Evolutionary conservation across 2,329 filamentous ascomycete genomes (phyloP), one percentile per base, ranked within the genome.

Genomic region (Fusarium oligoseptatum): DNA sequence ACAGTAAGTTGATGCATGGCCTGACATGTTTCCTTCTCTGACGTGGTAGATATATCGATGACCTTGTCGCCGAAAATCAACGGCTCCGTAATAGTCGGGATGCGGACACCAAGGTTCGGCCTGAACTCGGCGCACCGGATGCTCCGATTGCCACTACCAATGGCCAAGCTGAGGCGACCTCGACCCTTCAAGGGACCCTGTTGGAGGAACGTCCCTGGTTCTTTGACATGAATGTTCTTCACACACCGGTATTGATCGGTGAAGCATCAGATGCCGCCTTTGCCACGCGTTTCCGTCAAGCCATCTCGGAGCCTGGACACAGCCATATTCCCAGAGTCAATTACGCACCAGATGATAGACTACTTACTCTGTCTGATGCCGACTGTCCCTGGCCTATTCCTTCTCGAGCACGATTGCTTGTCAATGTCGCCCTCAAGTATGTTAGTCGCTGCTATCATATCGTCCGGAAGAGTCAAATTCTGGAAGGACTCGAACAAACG

Each of bases 381-480:
- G 78, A 82, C 6, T 80, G 80, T 6, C 77, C 79, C 4, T 85
- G 83, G 83, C 85, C 85, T 0, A 82, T 80, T 14, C 80, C 82
- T 0, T 80, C 83, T 1, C 78, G 75, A 17, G 79, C 76, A 4
- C 70, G 77, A 1, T 34, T 80, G 5, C 67, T 80, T 3, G 71
- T 80, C 7, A 83, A 84, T 36, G 84, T 84, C 6, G 84, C 85
- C 1, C 62, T 87, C 20, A 82, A 82, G 34, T 84, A 84, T 41
- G 80, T 85, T 2, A 83, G 81, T 27, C 79, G 80, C 15, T 80
- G 77, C n/a, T 87, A 84, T 65, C 84, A 87, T 60, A 81, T 86
- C 10, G 81, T 86, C 1, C 81, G 83, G 1, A 81, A 78, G 55
- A 85, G 82, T 24, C 78, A 79, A 7, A 81, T 86, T 5, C 67